phyloP scores from a whole-genome alignment of 148 eudicot species.

The Vaccinium corymbosum region DNA sequence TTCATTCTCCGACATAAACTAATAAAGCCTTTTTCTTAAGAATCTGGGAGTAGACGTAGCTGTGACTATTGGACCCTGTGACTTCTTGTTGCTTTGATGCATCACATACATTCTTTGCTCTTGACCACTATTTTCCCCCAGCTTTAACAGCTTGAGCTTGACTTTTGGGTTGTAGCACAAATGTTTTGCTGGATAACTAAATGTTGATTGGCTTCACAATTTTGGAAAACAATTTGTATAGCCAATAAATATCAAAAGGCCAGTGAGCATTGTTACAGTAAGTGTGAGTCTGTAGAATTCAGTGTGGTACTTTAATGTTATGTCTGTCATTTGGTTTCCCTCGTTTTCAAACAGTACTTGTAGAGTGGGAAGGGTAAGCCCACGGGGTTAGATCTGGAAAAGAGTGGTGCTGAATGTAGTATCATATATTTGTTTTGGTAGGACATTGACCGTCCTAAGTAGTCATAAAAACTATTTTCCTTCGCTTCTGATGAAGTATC shows the following conservation, averaged over 20 bases:
- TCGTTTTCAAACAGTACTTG: not conserved
- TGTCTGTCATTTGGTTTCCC: not conserved
- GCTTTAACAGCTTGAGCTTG: not conserved
- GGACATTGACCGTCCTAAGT: not conserved
- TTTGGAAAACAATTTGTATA: not conserved
- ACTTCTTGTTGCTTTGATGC: slow-evolving; percentile 1
- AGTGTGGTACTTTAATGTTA: not conserved
- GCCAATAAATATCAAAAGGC: not conserved
- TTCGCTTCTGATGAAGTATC: not conserved
- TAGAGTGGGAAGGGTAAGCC: not conserved
- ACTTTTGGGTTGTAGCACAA: not conserved
- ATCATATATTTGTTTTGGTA: not conserved
- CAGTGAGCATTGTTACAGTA: not conserved
- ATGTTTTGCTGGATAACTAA: not conserved
- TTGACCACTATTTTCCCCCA: not conserved
- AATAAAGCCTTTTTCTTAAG: not conserved
- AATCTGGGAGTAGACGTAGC: not conserved
- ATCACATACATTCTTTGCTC: not conserved
- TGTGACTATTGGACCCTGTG: not conserved
- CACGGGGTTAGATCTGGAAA: not conserved
- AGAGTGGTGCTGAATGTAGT: not conserved
- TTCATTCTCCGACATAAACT: not conserved
- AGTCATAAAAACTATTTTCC: not conserved
- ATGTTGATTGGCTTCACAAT: not conserved
- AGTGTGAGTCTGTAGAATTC: not conserved